Conservation (phyloP, 768 basidiomycete genomes). For the Kwoniella newhampshirensis region DNA sequence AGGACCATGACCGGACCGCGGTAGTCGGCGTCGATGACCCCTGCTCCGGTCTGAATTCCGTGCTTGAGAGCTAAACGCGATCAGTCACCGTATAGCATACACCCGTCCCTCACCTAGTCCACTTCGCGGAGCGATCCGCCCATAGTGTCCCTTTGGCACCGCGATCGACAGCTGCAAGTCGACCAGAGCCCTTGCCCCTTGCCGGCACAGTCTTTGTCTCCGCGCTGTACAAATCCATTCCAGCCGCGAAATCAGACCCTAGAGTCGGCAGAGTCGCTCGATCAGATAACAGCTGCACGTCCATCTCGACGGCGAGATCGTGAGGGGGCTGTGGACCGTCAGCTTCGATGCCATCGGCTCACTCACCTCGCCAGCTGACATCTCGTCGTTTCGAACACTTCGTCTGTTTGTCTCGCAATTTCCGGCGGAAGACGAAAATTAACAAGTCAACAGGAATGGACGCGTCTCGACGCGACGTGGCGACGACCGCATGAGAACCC, state of each 20-base stretch:
- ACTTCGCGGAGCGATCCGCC: constrained; percentile 93
- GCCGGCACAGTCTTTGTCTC: constrained; percentile 81
- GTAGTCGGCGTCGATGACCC: constrained; percentile 95
- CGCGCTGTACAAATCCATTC: constrained; percentile 92
- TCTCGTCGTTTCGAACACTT: background rate
- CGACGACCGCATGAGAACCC: too few species aligned
- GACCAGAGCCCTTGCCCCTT: constrained; percentile 81
- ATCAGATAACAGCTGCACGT: constrained; percentile 78
- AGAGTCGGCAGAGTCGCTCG: constrained; percentile 83
- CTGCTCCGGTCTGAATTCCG: constrained; percentile 96
- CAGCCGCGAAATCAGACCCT: constrained; percentile 80
- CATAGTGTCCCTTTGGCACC: constrained; percentile 88
- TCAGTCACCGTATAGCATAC: background rate
- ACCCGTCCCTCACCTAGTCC: constrained; percentile 73
- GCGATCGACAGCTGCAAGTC: constrained; percentile 91
- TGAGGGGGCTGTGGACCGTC: constrained; percentile 3
- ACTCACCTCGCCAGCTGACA: constrained; percentile 19
- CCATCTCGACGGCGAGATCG: constrained; percentile 54
- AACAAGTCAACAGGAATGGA: too few species aligned
- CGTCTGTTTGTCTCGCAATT: background rate
- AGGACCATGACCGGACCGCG: constrained; percentile 88
- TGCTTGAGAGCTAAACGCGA: constrained; percentile 78
- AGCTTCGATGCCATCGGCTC: background rate
- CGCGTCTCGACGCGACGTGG: too few species aligned
- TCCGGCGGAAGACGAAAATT: background rate